These are phyloP conservation scores for Rhizopogon rudus DNA, from an alignment of 768 basidiomycete species.

Conservation along the genomic window DNA sequence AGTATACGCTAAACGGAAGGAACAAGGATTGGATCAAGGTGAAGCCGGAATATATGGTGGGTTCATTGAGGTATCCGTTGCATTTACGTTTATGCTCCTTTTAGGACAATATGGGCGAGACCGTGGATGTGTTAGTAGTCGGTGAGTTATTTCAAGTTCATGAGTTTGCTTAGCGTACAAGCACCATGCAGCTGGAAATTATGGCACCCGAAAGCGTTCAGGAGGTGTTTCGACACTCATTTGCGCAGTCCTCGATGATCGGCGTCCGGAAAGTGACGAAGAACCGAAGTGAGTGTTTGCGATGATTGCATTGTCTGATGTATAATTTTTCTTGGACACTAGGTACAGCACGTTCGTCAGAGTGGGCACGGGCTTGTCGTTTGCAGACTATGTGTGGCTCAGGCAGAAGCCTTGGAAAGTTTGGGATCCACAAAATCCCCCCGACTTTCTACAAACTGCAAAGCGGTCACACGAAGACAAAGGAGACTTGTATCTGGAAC, in stretches of 20 bases:
- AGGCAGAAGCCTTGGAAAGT: slow-evolving; percentile 76
- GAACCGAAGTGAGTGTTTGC: slow-evolving; percentile 51
- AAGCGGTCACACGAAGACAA: slow-evolving; percentile 67
- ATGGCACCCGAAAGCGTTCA: slow-evolving; percentile 79
- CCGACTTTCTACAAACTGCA: slow-evolving; percentile 61
- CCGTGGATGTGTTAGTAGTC: slow-evolving; percentile 86
- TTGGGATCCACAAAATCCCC: slow-evolving; percentile 71
- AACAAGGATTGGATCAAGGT: slow-evolving; percentile 95
- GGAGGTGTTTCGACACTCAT: slow-evolving; percentile 89
- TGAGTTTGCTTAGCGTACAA: background rate
- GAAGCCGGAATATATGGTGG: slow-evolving; percentile 84
- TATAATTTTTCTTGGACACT: background rate
- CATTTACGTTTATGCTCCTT: background rate
- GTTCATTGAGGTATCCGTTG: slow-evolving; percentile 3
- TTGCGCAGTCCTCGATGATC: slow-evolving; percentile 83
- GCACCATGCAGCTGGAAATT: slow-evolving; percentile 65
- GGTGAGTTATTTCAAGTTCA: slow-evolving; percentile 39
- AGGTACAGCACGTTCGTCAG: slow-evolving; percentile 88
- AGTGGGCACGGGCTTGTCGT: slow-evolving; percentile 85
- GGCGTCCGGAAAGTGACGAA: slow-evolving; percentile 47
- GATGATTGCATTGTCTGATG: background rate
- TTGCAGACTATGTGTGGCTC: slow-evolving; percentile 84
- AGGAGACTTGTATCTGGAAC: slow-evolving; percentile 88
- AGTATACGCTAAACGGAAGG: slow-evolving; percentile 83
- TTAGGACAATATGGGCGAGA: slow-evolving; percentile 90